Base-by-base conservation (phyloP, 495 filamentous ascomycete genomes). In the Coniosporium apollinis region DNA sequence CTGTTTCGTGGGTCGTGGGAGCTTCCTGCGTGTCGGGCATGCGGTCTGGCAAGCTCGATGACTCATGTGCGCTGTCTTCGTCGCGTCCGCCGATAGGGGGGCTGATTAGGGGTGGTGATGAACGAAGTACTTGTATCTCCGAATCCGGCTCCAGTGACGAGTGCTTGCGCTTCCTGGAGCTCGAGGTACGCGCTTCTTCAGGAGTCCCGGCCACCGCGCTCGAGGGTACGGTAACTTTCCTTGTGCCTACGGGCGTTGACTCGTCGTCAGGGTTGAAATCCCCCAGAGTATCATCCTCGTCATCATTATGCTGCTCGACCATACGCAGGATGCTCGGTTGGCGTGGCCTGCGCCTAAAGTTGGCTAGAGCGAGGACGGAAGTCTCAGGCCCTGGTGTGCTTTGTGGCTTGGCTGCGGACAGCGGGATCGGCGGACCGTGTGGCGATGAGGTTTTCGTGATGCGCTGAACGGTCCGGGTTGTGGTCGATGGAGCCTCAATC, bases 311-410 rank as follows among this genome's bases (percentile, higher is more conserved):
- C 37, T 54, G 51, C 36, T 72, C 69, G 44, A 71, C 67, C 59
- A 74, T 72, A 13, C 70, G 66, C 10, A 82, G 54, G 36, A 82
- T 68, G 49, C 76, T 82, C 4, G 71, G 68, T 49, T 82, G 74
- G 53, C 75, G 61, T 11, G 73, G 61, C 38, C 76, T 60, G 22
- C 70, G 60, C 39, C 67, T 74, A 53, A 80, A 80, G 43, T 75
- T 77, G 24, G 48, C 50, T 14, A 62, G 39, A 11, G 45, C 50
- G 19, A 61, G 45, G 52, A 75, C 52, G 4, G 70, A 72, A 19
- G 48, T 71, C 24, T 75, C 69, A 31, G 24, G 9, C 24, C 9
- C 24, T 8, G 69, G 67, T 3, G 67, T 72, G 9, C 19, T 22
- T 4, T 41, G 41, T 15, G 33, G 28, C 24, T 38, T 36, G 1